Evolutionary conservation across 2,329 filamentous ascomycete species (phyloP).

Genomic region (Phaeosphaeriaceae sp.): DNA sequence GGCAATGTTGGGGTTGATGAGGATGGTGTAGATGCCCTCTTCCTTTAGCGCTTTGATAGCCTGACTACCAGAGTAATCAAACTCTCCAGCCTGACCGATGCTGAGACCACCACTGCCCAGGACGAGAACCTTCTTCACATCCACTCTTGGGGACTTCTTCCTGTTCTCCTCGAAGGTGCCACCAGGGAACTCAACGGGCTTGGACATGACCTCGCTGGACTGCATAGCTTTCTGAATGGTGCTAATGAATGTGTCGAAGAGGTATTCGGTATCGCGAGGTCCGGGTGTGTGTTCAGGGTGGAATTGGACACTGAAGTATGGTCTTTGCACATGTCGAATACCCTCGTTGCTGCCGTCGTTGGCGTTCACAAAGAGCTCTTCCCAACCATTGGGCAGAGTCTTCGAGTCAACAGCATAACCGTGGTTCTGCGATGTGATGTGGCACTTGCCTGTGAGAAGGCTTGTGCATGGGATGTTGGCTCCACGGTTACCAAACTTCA

Average conservation of each 20-base stretch:
- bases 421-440: constrained; percentile 99
- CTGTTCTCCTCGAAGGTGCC: constrained; percentile 82
- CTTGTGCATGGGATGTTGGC: constrained; percentile 99
- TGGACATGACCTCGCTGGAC: constrained; percentile 71
- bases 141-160: constrained; percentile 76
- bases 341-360: constrained; percentile 99
- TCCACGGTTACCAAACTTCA: constrained; percentile 99
- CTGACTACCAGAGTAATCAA: constrained; percentile 97
- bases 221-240: constrained; percentile 77
- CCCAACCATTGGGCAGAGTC: constrained; percentile 80
- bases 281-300: constrained; percentile 97
- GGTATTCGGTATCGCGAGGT: constrained; percentile 91
- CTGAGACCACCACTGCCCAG: constrained; percentile 93
- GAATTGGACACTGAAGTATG: constrained; percentile 99
- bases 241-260: constrained; percentile 96
- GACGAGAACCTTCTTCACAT: constrained; percentile 92
- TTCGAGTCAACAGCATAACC: constrained; percentile 89
- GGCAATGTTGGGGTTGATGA: constrained; percentile 99
- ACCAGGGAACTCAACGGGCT: constrained; percentile 86
- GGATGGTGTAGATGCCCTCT: constrained; percentile 95
- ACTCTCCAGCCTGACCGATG: constrained; percentile 97
- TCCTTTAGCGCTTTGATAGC: constrained; percentile 98
- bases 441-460: constrained; percentile 92
- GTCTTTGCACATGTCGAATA: constrained; percentile 84
- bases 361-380: constrained; percentile 95